Evolutionary conservation across 169 alveolate genomes (phyloP), one percentile per base, ranked within the genome.

Genomic region (Pseudocohnilembus persalinus): DNA sequence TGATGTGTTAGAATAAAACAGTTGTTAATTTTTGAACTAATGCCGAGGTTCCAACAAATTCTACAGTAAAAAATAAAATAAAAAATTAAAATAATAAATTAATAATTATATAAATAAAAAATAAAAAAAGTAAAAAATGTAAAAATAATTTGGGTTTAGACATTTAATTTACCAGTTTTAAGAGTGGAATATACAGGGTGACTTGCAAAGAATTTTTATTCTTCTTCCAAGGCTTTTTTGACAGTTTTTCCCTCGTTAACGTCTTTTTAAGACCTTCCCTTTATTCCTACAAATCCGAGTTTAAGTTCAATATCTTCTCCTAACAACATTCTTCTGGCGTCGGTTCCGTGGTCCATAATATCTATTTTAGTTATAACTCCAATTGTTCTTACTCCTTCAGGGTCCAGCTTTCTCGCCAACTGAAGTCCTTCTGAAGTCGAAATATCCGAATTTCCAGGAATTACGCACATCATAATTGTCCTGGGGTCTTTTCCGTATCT

Each of bases 301-400:
- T 98, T 89, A 26, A 99, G 94, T 0, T 98, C 99, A 32, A 98
- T 98, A 77, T 98, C 99, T 85, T 98, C 98, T 34, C 99, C 99
- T 87, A 94, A 88, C 28, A 99, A 92, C 98, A 98, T 96, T 81
- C 98, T 96, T 86, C 97, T 95, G 0, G 99, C 99, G 91, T 98
- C 99, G 0, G 99, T 97, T 4, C 99, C 99, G 68, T 95, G 92
- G 90, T 99, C 99, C 99, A 98, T 98, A 77, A 99, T 96, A 94
- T 99, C 99, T 32, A 99, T 97, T 88, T 98, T 98, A 30, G 99
- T 98, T 28, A 97, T 90, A 28, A 98, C 99, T 24, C 99, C 99
- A 29, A 98, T 87, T 25, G 99, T 98, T 87, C 99, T 95, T 64
- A 95, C 82, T 31, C 99, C 99, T 73, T 96, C 91, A 0, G 99